phyloP scores from a whole-genome alignment of 1,284 basidiomycete genomes.

The Malassezia japonica region DNA sequence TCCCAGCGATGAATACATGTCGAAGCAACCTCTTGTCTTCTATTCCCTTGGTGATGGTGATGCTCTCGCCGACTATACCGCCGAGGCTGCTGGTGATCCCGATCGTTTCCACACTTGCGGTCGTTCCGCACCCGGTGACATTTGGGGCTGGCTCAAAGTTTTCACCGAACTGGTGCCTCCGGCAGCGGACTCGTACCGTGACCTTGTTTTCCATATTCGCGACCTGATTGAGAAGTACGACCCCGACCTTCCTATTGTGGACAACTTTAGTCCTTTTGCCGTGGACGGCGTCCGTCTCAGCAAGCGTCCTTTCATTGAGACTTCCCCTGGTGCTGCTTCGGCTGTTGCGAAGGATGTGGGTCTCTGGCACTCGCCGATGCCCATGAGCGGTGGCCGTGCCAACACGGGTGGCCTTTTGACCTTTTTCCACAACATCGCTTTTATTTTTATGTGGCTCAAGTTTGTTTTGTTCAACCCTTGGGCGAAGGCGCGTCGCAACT shows the following conservation, averaged over 20 bases:
- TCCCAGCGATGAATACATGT: neutral
- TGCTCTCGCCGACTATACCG: slow-evolving; percentile 21
- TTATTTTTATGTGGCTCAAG: slow-evolving; percentile 14
- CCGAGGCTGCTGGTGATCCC: slow-evolving; percentile 8
- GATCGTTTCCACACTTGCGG: slow-evolving; percentile 16
- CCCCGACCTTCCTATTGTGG: slow-evolving; percentile 30
- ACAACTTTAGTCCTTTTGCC: slow-evolving; percentile 29
- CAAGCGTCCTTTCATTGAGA: slow-evolving; percentile 21
- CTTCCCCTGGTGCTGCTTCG: slow-evolving; percentile 26
- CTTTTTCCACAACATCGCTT: slow-evolving; percentile 17
- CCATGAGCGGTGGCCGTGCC: slow-evolving; percentile 22
- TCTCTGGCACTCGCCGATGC: slow-evolving; percentile 22
- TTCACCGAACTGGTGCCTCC: slow-evolving; percentile 18
- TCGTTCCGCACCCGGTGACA: slow-evolving; percentile 19
- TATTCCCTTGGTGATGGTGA: slow-evolving; percentile 16
- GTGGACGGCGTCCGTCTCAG: slow-evolving; percentile 32
- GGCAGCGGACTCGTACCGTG: slow-evolving; percentile 16
- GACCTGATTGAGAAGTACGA: slow-evolving; percentile 21
- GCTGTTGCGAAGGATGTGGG: slow-evolving; percentile 21
- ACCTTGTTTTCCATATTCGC: slow-evolving; percentile 19
- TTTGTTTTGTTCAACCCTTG: slow-evolving; percentile 19
- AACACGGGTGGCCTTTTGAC: slow-evolving; percentile 17
- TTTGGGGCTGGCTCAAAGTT: slow-evolving; percentile 16
- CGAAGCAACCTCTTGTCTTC: slow-evolving; percentile 11
- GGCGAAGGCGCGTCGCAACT: slow-evolving; percentile 13